These are phyloP conservation scores for Cryptococcus depauperatus DNA, from an alignment of 1,284 basidiomycete genomes.

Conservation along the genomic window DNA sequence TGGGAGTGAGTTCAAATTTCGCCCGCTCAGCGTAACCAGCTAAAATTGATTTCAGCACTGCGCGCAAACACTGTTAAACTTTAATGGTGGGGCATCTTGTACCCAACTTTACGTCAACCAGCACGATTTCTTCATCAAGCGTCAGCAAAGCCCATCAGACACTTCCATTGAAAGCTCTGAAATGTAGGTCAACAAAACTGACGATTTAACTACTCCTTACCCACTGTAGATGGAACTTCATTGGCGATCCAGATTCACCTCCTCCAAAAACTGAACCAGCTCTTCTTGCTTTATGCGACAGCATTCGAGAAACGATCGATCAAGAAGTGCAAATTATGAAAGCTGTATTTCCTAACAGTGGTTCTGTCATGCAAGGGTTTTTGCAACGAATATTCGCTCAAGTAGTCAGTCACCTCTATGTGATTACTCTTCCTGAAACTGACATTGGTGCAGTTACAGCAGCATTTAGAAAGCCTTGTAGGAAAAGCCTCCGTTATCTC, in stretches of 20 bases:
- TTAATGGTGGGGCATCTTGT: constrained; percentile 94
- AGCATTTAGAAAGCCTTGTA: constrained; percentile 81
- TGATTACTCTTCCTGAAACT: neutral
- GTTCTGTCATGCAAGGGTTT: constrained; percentile 98
- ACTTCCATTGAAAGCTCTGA: neutral
- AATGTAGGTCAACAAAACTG: neutral
- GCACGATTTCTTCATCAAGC: constrained; percentile 95
- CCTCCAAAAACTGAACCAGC: constrained; percentile 76
- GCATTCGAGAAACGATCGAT: constrained; percentile 83
- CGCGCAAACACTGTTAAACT: constrained; percentile 90
- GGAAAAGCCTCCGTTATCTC: constrained; percentile 65
- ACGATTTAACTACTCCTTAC: no score
- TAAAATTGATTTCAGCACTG: constrained; percentile 62
- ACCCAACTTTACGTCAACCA: constrained; percentile 99
- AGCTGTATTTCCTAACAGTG: constrained; percentile 94
- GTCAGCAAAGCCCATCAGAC: constrained; percentile 52
- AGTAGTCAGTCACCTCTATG: constrained; percentile 72
- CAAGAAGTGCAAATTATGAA: constrained; percentile 98
- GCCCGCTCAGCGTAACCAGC: neutral
- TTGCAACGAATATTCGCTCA: constrained; percentile 96
- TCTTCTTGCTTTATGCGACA: constrained; percentile 68
- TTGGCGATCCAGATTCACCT: constrained; percentile 69
- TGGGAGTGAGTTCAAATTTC: constrained; percentile 63
- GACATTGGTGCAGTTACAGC: constrained; percentile 63
- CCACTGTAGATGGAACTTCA: constrained; percentile 67